Percentiles rank a stretch among this genome's conserved stretches.
phyloP scores from a whole-genome alignment of 2,329 filamentous ascomycete genomes.

The Ophiostoma quercus region DNA sequence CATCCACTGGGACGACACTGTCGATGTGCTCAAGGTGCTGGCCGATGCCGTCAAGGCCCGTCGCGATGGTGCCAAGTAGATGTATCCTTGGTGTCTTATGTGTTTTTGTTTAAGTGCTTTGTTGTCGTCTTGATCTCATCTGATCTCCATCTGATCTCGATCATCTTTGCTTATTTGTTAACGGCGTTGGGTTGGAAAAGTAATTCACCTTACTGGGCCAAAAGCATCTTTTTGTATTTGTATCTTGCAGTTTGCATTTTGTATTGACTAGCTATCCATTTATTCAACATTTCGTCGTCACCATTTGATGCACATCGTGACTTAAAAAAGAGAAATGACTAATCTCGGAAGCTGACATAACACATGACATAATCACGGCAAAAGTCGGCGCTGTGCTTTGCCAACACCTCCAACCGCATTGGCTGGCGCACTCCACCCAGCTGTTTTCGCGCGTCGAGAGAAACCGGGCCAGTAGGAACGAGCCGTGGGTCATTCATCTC shows the following conservation, averaged over 20 bases:
- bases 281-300: too few species aligned
- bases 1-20: conserved; percentile 89
- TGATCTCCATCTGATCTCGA: neutral
- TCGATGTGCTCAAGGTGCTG: conserved; percentile 68
- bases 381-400: conserved; percentile 22
- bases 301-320: too few species aligned
- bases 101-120: too few species aligned
- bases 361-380: conserved; percentile 13
- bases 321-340: neutral
- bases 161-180: neutral
- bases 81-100: too few species aligned
- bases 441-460: conserved; percentile 17
- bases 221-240: neutral
- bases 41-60: conserved; percentile 75
- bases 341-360: neutral
- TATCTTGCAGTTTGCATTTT: too few species aligned
- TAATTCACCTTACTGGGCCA: neutral
- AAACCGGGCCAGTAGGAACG: conserved; percentile 16
- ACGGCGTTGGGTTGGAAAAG: conserved; percentile 6
- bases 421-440: conserved; percentile 12
- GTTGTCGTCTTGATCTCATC: too few species aligned
- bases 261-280: too few species aligned
- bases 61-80: conserved; percentile 42
- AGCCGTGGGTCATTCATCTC: neutral
- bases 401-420: conserved; percentile 17